A percentile compares a stretch with the other conserved stretches of the same genome.
Conservation (phyloP, 805 yeast species). For the Brettanomyces bruxellensis region DNA sequence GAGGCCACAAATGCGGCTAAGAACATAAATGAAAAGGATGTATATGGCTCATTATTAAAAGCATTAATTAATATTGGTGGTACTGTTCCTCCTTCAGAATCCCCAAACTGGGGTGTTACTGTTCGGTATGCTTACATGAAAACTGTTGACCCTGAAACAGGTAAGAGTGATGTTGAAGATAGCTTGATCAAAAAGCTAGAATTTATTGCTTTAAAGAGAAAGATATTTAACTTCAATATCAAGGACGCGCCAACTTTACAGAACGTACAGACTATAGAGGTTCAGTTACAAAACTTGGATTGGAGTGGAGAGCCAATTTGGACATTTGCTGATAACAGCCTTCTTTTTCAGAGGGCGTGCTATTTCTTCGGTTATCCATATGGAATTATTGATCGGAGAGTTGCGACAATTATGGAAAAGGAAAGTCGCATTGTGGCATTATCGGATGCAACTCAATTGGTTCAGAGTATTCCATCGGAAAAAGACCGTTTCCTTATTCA, state of each 20-base stretch:
- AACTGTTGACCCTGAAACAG: constrained; percentile 5
- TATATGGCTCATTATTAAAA: neutral
- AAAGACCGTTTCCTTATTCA: neutral
- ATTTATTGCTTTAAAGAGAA: neutral
- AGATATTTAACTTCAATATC: constrained; percentile 4
- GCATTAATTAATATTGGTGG: neutral
- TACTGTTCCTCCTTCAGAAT: neutral
- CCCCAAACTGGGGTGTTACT: constrained; percentile 10
- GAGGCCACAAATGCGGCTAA: neutral
- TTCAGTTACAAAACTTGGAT: constrained; percentile 6
- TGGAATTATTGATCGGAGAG: too few species aligned
- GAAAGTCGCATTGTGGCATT: too few species aligned
- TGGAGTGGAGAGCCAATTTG: constrained; percentile 14
- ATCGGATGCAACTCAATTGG: neutral
- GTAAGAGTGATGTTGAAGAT: neutral
- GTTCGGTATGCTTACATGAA: constrained; percentile 11
- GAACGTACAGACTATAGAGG: constrained; percentile 5
- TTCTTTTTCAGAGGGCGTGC: constrained; percentile 11
- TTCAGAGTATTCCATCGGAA: neutral
- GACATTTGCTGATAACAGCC: constrained; percentile 7
- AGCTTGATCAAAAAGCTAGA: neutral
- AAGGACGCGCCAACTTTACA: constrained; percentile 10
- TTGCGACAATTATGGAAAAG: too few species aligned
- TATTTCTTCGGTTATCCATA: constrained; percentile 8
- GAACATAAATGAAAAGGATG: neutral